A percentile compares a stretch with the other conserved stretches of the same genome.
phyloP scores from a whole-genome alignment of 192 early-diverging fungal species.

The Coemansia sp. region DNA sequence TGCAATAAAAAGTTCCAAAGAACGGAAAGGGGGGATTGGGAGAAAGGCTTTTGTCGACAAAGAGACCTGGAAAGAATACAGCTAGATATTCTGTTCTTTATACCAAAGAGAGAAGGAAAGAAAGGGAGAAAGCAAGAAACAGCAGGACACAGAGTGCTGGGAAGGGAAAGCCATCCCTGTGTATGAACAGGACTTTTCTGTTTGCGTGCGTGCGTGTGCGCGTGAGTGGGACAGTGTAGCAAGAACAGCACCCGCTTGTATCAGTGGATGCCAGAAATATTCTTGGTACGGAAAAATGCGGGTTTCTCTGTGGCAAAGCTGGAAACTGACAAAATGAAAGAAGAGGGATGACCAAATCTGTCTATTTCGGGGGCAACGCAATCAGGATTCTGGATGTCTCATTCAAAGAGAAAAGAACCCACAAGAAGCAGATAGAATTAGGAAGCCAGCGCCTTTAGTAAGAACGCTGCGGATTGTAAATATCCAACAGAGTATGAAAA shows the following conservation, averaged over 20 bases:
- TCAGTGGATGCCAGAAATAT: not conserved
- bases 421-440: not conserved
- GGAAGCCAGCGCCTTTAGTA: not conserved
- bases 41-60: constrained; percentile 1
- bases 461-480: not conserved
- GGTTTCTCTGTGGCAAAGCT: not conserved
- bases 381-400: not conserved
- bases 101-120: constrained; percentile 5
- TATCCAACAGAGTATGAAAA: not conserved
- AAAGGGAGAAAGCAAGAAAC: not conserved
- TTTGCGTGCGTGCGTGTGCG: no score
- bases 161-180: not conserved
- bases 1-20: not conserved
- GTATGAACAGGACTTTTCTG: not conserved
- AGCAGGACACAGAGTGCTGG: constrained; percentile 1
- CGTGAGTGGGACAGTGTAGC: not conserved
- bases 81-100: not conserved
- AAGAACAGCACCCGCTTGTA: not conserved
- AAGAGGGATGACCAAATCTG: not conserved
- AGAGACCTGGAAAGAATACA: constrained; percentile 3
- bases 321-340: not conserved
- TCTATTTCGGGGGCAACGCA: not conserved
- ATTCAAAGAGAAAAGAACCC: not conserved
- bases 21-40: not conserved
- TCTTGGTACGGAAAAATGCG: not conserved